Evolutionary conservation across 768 basidiomycete genomes (phyloP), one percentile per base, ranked within the genome.

Genomic region (Mycena metata): DNA sequence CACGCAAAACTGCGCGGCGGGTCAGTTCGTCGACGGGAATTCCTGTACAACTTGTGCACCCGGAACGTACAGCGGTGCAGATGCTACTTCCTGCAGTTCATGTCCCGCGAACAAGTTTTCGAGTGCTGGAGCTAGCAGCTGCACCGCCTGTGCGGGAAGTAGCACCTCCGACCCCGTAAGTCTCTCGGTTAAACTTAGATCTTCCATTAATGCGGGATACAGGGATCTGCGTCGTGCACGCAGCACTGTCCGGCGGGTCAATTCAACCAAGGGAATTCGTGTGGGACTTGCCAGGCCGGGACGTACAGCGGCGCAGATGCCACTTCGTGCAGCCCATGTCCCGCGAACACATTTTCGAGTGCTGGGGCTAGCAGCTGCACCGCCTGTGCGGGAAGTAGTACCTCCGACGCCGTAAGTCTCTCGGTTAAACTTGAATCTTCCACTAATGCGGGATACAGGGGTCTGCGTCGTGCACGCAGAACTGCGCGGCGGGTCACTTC

Each of bases 271-370:
- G 30, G 43, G 8, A 42, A 41, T 9, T 9, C 17, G 5, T 57
- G 56, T 26, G 43, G 11, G 15, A 19, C 15, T 19, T 57, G 55
- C 9, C 10, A 24, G 8, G 9, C 24, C 24, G 56, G 56, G 6
- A 43, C 56, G 17, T 57, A 30, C 17, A 57, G 56, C 56, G 43
- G 17, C 15, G 9, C 56, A 17, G 30, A 57, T 24, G 8, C 56
- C n/a, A 5, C 36, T 5, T 43, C 41, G 9, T 57, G 56, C 56
- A 19, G 8, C 6, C 5, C 41, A 5, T 56, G 55, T 26, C 13
- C 55, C 12, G 41, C 39, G 2, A 24, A 41, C 15, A 56, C 55
- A 1, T 26, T 39, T 23, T 56, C 39, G 21, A 11, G 9, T 15
- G 1, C 55, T 0, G 55, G 55, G 13, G 55, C 55, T 10, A 26